These are phyloP conservation scores for Halophytophthora batemanensis DNA, from an alignment of 352 stramenopile genomes.

Conservation along the genomic window DNA sequence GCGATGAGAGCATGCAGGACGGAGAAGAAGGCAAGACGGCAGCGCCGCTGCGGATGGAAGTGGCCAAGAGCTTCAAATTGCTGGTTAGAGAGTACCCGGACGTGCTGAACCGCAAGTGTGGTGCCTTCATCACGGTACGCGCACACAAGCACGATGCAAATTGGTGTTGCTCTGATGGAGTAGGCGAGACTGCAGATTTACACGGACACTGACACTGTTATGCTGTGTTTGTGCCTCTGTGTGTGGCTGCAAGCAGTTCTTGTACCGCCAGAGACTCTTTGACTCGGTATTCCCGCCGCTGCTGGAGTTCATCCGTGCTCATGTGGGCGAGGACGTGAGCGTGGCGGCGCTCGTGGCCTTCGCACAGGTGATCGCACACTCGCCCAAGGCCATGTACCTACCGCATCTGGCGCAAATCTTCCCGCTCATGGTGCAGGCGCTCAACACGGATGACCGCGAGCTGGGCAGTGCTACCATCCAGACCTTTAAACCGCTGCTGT, in stretches of 20 bases:
- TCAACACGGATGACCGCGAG: conserved; percentile 71
- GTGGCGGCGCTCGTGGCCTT: conserved; percentile 73
- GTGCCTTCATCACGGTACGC: conserved; percentile 75
- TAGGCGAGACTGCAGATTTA: background rate
- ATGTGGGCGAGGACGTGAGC: conserved; percentile 34
- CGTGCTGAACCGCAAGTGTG: conserved; percentile 83
- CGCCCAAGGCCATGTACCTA: conserved; percentile 75
- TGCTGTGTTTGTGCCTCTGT: background rate
- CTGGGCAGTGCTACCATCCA: conserved; percentile 74
- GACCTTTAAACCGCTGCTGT: conserved; percentile 73
- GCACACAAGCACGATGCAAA: too few relatives aligned
- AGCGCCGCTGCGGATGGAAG: conserved; percentile 54
- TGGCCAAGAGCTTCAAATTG: conserved; percentile 79
- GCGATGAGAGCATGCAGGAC: conserved; percentile 27
- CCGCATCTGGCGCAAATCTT: conserved; percentile 77
- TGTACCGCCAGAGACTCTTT: conserved; percentile 81
- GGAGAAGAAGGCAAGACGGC: conserved; percentile 11
- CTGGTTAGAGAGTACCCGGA: conserved; percentile 76
- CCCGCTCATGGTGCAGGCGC: conserved; percentile 77
- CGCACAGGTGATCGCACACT: conserved; percentile 78
- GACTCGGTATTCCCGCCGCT: conserved; percentile 71
- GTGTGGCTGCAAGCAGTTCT: conserved; percentile 39
- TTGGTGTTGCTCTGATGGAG: too few relatives aligned
- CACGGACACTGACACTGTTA: background rate
- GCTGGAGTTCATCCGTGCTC: conserved; percentile 54